A percentile compares a stretch with the other conserved stretches of the same genome.
Evolutionary conservation across 805 yeast species (phyloP).

Genomic region (Metschnikowia shivogae): DNA sequence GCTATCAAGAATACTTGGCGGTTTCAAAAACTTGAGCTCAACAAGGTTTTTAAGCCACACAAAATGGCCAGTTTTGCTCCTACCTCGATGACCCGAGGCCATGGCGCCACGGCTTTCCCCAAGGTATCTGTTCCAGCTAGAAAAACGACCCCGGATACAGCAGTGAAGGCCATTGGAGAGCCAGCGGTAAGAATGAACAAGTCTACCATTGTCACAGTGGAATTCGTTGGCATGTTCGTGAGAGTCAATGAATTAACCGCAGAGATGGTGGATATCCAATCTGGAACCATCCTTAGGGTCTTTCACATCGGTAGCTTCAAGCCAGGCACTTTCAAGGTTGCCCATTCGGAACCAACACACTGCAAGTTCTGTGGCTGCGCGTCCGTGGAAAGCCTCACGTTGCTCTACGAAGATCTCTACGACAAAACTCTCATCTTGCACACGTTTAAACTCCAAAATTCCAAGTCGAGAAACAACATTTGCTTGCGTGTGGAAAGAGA

Average conservation of each 20-base stretch:
- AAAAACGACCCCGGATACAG: slow-evolving; percentile 1
- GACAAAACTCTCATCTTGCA: slow-evolving; percentile 61
- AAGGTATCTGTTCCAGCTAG: not conserved
- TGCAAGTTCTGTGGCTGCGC: slow-evolving; percentile 91
- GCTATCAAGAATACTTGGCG: slow-evolving; percentile 66
- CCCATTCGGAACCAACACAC: slow-evolving; percentile 83
- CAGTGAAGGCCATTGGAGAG: not conserved
- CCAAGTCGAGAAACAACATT: slow-evolving; percentile 71
- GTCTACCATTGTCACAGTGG: slow-evolving; percentile 48
- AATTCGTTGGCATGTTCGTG: slow-evolving; percentile 72
- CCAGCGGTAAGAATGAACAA: slow-evolving; percentile 20
- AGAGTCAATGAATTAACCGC: slow-evolving; percentile 54
- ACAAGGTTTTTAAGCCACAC: slow-evolving; percentile 5
- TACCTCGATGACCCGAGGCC: slow-evolving; percentile 16
- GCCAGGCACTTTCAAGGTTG: slow-evolving; percentile 57
- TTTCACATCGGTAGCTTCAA: slow-evolving; percentile 62
- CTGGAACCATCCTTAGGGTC: slow-evolving; percentile 64
- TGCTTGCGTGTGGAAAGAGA: slow-evolving; percentile 91
- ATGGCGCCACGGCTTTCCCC: not conserved
- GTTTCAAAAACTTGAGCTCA: slow-evolving; percentile 40
- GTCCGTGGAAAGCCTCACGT: slow-evolving; percentile 65
- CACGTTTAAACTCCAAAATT: slow-evolving; percentile 60
- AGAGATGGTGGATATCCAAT: slow-evolving; percentile 71
- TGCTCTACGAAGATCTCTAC: slow-evolving; percentile 64
- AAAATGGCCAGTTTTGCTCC: slow-evolving; percentile 14